Evolutionary conservation across 345 rosid genomes (phyloP).

Genomic region (Populus davidiana): DNA sequence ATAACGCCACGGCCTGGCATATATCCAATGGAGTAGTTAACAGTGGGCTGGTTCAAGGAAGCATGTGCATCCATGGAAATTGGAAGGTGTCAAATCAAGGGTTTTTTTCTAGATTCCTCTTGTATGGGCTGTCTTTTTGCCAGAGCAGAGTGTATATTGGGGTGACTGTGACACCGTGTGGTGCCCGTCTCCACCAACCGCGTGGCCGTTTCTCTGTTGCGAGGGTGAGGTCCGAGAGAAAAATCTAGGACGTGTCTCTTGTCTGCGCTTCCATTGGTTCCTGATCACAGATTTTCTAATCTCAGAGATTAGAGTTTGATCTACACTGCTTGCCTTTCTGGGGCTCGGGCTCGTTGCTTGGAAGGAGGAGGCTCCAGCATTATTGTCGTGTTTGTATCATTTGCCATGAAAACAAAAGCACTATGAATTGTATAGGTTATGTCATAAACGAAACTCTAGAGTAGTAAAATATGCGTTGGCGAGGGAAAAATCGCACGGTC

Average conservation of each 20-base stretch:
- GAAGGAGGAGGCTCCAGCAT: neutral
- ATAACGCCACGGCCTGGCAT: too few relatives aligned
- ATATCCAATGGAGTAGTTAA: too few relatives aligned
- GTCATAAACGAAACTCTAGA: too few relatives aligned
- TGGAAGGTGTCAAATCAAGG: too few relatives aligned
- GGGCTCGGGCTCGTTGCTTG: neutral
- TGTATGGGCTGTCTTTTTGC: neutral
- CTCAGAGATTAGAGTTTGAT: neutral
- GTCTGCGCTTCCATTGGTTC: neutral
- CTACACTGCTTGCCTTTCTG: neutral
- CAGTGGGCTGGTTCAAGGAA: too few relatives aligned
- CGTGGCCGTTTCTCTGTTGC: neutral
- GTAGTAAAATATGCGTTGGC: too few relatives aligned
- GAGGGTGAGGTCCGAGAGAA: neutral
- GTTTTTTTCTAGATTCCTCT: too few relatives aligned
- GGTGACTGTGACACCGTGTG: neutral
- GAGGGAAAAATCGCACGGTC: too few relatives aligned
- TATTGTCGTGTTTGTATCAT: neutral
- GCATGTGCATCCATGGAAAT: too few relatives aligned
- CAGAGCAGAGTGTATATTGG: too few relatives aligned
- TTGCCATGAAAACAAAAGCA: neutral
- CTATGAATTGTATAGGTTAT: neutral
- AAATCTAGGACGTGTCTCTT: neutral
- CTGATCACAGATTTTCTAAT: neutral
- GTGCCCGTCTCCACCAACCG: slow-evolving; percentile 6